Base-by-base conservation (phyloP, 2,329 filamentous ascomycete species). In the Claviceps quebecensis region DNA sequence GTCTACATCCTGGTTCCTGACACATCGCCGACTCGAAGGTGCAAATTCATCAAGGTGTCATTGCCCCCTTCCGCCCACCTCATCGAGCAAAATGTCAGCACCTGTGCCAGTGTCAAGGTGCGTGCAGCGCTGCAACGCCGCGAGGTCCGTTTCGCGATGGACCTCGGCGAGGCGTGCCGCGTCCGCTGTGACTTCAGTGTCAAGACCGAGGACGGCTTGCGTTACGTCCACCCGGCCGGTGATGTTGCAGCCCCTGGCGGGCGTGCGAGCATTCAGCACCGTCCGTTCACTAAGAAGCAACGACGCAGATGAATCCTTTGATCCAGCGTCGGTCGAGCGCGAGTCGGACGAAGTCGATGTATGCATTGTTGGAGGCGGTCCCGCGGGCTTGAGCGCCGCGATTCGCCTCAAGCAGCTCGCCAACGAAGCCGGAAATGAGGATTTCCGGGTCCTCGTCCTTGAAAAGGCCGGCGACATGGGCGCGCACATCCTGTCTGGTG, bases 391-490 rank as follows among this genome's bases (percentile, higher is more conserved):
- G 58, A 86, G 87, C 59, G 90, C 93, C 46, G 93, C 91, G 48
- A 98, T 98, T 64, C 84, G 87, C 57, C 73, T 98, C 51, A 97
- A 97, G 75, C 91, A 98, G 69, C 76, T 96, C 48, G 93, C 93
- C 59, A 96, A 90, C 63, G 88, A 90, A 63, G 87, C 87, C 37
- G 91, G 93, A 56, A 95, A 97, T 67, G 89, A 97, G 56, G 90
- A 96, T 56, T 97, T 98, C 65, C 79, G 93, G 37, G 91, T 98
- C 11, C 72, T 98, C 53, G 72, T 98, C 39, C 74, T 98, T 54
- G 93, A 98, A 66, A 98, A 98, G 71, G 89, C 93, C 2, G 88
- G 90, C 56, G 93, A 98, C 67, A 72, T 98, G 54, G 93, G 93
- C 50, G 90, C 90, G 29, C 93, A 98, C 67, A 95, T 95, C 56